Percentiles rank a stretch among this genome's conserved stretches.
Conservation (phyloP, 805 yeast species). For the Metschnikowia colocasiae region DNA sequence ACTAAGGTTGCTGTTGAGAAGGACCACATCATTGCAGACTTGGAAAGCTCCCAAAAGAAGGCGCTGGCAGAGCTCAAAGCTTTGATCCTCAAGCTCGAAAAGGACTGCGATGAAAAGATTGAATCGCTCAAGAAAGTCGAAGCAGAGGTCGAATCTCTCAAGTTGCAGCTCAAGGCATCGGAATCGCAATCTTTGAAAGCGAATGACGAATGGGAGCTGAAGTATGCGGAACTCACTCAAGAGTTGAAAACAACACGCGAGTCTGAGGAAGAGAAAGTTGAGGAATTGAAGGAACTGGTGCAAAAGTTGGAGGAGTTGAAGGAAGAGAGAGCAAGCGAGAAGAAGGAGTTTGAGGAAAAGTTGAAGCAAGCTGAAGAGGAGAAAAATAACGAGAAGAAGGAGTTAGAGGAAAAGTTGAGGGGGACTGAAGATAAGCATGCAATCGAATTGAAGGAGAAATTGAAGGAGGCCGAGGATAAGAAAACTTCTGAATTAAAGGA, state of each 20-base stretch:
- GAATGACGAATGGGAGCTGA: not conserved
- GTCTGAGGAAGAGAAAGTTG: not conserved
- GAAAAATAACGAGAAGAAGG: conserved; percentile 2
- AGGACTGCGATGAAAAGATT: conserved; percentile 3
- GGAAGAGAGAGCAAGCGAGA: not conserved
- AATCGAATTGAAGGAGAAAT: not conserved
- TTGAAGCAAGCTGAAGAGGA: conserved; percentile 3
- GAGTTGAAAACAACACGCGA: not conserved
- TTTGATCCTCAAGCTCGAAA: not conserved
- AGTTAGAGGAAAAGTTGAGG: conserved; percentile 6
- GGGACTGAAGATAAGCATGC: conserved; percentile 1
- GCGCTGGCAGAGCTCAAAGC: not conserved
- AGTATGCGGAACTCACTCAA: not conserved
- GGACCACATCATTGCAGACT: conserved; percentile 14
- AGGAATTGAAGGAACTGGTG: conserved; percentile 4
- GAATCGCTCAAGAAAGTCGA: conserved; percentile 2
- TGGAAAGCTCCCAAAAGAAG: not conserved
- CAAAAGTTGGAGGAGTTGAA: conserved; percentile 6
- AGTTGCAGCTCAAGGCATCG: conserved; percentile 6
- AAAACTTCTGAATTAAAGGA: conserved; percentile 3
- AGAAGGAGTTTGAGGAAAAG: conserved; percentile 1
- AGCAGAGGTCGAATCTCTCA: conserved; percentile 7
- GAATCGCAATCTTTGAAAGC: not conserved
- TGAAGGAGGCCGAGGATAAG: conserved; percentile 2
- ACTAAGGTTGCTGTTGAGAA: conserved; percentile 22